Conservation (phyloP, 306 rosid species). For the Quercus mongolica region DNA sequence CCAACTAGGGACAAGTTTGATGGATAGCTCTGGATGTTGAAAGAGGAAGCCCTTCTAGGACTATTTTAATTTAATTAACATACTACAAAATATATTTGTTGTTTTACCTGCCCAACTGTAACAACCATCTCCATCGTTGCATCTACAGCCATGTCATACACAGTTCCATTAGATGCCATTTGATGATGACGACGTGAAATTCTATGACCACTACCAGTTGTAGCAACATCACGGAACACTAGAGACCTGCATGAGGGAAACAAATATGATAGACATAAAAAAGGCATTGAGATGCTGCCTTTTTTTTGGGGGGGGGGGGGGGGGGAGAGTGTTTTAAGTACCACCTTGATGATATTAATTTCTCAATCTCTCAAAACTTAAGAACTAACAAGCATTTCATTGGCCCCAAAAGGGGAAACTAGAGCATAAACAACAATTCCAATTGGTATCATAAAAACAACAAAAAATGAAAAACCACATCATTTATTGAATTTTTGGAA, state of each 20-base stretch:
- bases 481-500: neutral
- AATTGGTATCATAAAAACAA: neutral
- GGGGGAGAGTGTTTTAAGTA: no score
- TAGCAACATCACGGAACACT: slow-evolving; percentile 48
- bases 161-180: slow-evolving; percentile 62
- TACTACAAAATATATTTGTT: slow-evolving; percentile 7
- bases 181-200: slow-evolving; percentile 45
- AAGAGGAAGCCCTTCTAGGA: slow-evolving; percentile 19
- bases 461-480: neutral
- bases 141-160: slow-evolving; percentile 77
- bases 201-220: slow-evolving; percentile 36
- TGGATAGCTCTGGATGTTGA: slow-evolving; percentile 7
- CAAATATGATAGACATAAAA: neutral
- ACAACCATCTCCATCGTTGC: slow-evolving; percentile 46
- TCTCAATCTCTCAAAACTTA: neutral
- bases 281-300: neutral
- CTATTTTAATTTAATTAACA: slow-evolving; percentile 13
- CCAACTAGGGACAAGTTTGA: slow-evolving; percentile 12
- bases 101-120: slow-evolving; percentile 76
- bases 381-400: no score
- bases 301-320: neutral
- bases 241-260: slow-evolving; percentile 39
- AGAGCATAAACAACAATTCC: no score
- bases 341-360: neutral
- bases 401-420: no score